Evolutionary conservation across 345 rosid genomes (phyloP).

Genomic region (Eucalyptus victrix): DNA sequence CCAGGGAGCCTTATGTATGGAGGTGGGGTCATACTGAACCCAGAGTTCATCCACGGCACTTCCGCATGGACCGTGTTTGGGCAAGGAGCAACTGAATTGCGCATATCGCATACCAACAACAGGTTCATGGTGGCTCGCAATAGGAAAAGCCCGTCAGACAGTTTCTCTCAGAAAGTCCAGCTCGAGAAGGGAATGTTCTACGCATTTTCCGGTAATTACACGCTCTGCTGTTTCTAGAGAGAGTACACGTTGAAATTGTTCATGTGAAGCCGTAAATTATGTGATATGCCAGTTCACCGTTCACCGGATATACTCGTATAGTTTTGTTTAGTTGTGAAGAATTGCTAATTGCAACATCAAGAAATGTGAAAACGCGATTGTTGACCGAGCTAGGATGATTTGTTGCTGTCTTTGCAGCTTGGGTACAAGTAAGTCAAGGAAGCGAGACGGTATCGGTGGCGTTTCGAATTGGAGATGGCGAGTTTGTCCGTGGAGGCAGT

Average conservation of each 20-base stretch:
- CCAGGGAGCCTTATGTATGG: constrained; percentile 31
- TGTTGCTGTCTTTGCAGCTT: constrained; percentile 23
- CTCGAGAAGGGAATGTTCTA: constrained; percentile 39
- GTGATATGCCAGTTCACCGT: background rate
- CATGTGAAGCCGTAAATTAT: background rate
- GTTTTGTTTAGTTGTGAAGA: background rate
- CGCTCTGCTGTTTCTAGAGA: background rate
- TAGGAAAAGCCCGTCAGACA: constrained; percentile 14
- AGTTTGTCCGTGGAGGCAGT: constrained; percentile 25
- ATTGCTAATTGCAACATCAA: background rate
- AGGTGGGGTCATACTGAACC: constrained; percentile 44
- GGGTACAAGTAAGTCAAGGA: constrained; percentile 48
- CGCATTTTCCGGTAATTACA: constrained; percentile 35
- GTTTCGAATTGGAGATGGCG: constrained; percentile 19
- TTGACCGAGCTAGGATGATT: background rate
- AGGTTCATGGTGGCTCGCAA: constrained; percentile 3
- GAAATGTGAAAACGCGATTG: background rate
- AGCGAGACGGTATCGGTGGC: constrained; percentile 22
- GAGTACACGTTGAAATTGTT: background rate
- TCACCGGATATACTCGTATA: background rate
- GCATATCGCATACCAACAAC: constrained; percentile 13
- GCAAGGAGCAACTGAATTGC: constrained; percentile 8
- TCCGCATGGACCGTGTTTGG: constrained; percentile 27
- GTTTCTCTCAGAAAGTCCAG: constrained; percentile 28
- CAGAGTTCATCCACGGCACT: constrained; percentile 22